phyloP scores from a whole-genome alignment of 2,329 filamentous ascomycete species.

The Monosporascus sp. region DNA sequence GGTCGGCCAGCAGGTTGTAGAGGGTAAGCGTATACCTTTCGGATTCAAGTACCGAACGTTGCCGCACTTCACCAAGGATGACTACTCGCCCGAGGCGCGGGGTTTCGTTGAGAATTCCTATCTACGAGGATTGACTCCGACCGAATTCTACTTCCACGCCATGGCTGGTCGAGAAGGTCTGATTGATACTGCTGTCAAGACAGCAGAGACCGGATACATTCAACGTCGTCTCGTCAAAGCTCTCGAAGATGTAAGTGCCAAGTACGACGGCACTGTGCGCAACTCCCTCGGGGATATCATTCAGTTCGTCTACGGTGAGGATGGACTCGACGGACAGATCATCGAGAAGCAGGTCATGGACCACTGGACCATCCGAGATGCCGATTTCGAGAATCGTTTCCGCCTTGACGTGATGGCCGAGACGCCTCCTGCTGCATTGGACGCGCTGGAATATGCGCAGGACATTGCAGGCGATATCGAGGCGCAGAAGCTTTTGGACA shows the following conservation, averaged over 20 bases:
- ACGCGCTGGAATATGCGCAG: conserved; percentile 78
- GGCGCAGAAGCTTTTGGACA: conserved; percentile 79
- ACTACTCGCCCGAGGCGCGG: conserved; percentile 94
- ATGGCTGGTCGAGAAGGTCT: conserved; percentile 99
- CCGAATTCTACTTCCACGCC: conserved; percentile 99
- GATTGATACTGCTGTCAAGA: conserved; percentile 99
- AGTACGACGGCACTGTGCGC: conserved; percentile 94
- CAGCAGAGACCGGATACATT: conserved; percentile 97
- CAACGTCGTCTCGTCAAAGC: conserved; percentile 98
- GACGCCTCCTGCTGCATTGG: conserved; percentile 51
- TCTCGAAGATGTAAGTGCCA: conserved; percentile 93
- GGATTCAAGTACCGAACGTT: conserved; percentile 98
- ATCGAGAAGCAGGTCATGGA: conserved; percentile 93
- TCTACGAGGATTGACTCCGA: conserved; percentile 86
- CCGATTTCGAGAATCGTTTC: conserved; percentile 75
- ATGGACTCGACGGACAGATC: conserved; percentile 86
- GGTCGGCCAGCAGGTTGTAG: conserved; percentile 95
- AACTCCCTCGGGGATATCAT: conserved; percentile 96
- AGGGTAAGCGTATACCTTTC: conserved; percentile 97
- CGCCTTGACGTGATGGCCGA: conserved; percentile 80
- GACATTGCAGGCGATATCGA: conserved; percentile 84
- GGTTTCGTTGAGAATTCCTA: conserved; percentile 99
- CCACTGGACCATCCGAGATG: conserved; percentile 73
- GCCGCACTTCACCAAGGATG: conserved; percentile 98
- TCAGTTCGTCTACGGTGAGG: conserved; percentile 96